These are phyloP conservation scores for Typha latifolia DNA, from an alignment of 176 grass and related monocot species.

Conservation along the genomic window DNA sequence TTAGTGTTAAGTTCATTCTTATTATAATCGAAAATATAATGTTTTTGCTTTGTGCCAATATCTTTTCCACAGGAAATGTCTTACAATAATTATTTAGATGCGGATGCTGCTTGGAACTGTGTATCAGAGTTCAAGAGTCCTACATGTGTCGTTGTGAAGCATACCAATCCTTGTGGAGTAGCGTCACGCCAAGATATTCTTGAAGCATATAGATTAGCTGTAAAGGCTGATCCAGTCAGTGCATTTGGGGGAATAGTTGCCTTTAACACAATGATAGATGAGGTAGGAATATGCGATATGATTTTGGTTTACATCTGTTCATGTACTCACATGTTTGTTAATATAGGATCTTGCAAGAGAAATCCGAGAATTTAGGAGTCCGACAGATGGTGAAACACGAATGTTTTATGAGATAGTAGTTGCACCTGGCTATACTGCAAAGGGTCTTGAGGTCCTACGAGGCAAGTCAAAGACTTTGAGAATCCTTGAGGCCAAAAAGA, in stretches of 20 bases:
- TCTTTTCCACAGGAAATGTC: conserved; percentile 70
- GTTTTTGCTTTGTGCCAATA: conserved; percentile 4
- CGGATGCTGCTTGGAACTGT: conserved; percentile 94
- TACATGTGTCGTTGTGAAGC: conserved; percentile 89
- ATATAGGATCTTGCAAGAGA: conserved; percentile 75
- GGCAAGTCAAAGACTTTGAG: conserved; percentile 84
- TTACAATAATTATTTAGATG: conserved; percentile 96
- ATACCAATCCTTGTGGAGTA: conserved; percentile 91
- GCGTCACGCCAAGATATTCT: conserved; percentile 58
- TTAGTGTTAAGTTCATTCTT: too few relatives aligned
- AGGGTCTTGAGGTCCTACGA: conserved; percentile 67
- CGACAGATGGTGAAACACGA: conserved; percentile 49
- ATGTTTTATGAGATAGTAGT: conserved; percentile 98
- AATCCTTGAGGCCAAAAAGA: conserved; percentile 76
- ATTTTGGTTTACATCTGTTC: conserved; percentile 3
- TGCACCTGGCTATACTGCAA: conserved; percentile 66
- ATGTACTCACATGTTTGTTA: background rate
- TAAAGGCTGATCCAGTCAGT: conserved; percentile 78
- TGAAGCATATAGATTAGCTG: conserved; percentile 86
- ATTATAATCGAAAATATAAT: too few relatives aligned
- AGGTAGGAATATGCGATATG: conserved; percentile 21
- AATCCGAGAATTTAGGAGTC: conserved; percentile 80
- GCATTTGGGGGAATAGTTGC: conserved; percentile 92
- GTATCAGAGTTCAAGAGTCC: conserved; percentile 74
- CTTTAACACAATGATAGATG: conserved; percentile 69